These are phyloP conservation scores for Aspergillus biplanus DNA, from an alignment of 495 filamentous ascomycete genomes.

Conservation along the genomic window DNA sequence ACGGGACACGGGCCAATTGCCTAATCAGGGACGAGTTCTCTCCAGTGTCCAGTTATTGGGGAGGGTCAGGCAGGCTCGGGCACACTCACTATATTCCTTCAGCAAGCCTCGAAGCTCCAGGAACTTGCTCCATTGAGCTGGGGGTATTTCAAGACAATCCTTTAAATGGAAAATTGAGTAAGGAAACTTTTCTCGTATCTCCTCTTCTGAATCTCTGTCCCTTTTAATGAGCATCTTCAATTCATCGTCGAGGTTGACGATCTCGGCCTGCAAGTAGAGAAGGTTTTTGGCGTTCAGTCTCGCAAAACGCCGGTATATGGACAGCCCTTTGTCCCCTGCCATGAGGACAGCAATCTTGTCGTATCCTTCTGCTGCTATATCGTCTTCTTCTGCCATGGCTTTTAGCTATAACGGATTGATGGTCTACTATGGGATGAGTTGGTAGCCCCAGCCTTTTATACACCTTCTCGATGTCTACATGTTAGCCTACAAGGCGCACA, in stretches of 20 bases:
- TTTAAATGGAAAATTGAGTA: constrained; percentile 1
- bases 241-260: constrained; percentile 3
- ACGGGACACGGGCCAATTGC: neutral
- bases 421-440: no score
- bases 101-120: constrained; percentile 8
- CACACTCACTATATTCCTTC: constrained; percentile 16
- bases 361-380: constrained; percentile 2
- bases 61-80: neutral
- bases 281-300: constrained; percentile 9
- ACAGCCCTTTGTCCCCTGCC: constrained; percentile 13
- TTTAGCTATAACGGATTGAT: no score
- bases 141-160: neutral
- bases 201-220: neutral
- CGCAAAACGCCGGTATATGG: constrained; percentile 12
- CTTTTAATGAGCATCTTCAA: neutral
- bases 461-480: no score
- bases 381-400: neutral
- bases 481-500: no score
- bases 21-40: neutral
- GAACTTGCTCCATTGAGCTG: constrained; percentile 8
- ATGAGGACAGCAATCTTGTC: constrained; percentile 12
- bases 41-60: neutral
- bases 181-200: neutral
- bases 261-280: constrained; percentile 12
- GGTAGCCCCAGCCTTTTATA: no score